Evolutionary conservation across 2,329 filamentous ascomycete species (phyloP).

Genomic region (Diatrype stigma): DNA sequence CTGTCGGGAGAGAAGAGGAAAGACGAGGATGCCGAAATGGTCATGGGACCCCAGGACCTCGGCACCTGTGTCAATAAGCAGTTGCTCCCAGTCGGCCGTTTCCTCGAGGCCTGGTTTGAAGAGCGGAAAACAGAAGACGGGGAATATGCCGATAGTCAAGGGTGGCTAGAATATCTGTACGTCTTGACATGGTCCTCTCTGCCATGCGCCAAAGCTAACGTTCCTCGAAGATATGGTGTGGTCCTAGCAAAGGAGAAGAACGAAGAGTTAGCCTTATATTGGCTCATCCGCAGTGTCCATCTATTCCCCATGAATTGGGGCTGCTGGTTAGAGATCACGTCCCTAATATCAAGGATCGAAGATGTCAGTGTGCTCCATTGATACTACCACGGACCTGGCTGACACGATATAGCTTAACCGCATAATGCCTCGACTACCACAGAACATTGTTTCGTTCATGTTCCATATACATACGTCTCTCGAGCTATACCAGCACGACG

Average conservation of each 20-base stretch:
- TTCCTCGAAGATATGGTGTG: conserved; percentile 66
- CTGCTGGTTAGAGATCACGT: conserved; percentile 89
- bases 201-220: conserved; percentile 9
- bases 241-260: conserved; percentile 88
- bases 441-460: conserved; percentile 89
- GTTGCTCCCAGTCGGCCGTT: conserved; percentile 67
- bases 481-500: conserved; percentile 83
- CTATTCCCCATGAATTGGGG: conserved; percentile 95
- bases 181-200: conserved; percentile 18
- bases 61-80: conserved; percentile 84
- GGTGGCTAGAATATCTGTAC: conserved; percentile 85
- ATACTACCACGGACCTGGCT: conserved; percentile 12
- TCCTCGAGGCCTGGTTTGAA: conserved; percentile 77
- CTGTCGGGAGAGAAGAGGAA: conserved; percentile 93
- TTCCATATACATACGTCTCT: conserved; percentile 90
- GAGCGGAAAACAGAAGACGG: conserved; percentile 57
- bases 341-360: conserved; percentile 72
- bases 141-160: conserved; percentile 63
- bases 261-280: conserved; percentile 77
- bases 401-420: conserved; percentile 58
- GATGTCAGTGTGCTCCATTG: conserved; percentile 56
- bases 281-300: conserved; percentile 83
- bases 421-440: conserved; percentile 69
- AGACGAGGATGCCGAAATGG: conserved; percentile 95
- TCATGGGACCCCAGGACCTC: conserved; percentile 87